These are phyloP conservation scores for Podospora tetraspora DNA, from an alignment of 495 filamentous ascomycete species.

Conservation along the genomic window DNA sequence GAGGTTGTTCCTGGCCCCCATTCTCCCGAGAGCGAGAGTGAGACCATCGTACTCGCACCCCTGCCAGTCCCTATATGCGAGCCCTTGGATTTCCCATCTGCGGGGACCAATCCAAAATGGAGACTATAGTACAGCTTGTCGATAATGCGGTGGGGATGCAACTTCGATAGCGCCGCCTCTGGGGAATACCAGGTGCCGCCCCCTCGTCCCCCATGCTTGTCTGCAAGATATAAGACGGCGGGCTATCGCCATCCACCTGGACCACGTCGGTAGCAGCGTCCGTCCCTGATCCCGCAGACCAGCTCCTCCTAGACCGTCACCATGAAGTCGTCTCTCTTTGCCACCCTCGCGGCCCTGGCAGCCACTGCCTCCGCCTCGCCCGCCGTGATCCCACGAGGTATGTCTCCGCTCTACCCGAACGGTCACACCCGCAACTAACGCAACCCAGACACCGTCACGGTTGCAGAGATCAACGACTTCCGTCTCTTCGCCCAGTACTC, in stretches of 20 bases:
- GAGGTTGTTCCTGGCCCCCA: background rate
- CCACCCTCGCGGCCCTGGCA: background rate
- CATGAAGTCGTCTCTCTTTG: slow-evolving; percentile 8
- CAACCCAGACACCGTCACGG: slow-evolving; percentile 23
- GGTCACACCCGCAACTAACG: background rate
- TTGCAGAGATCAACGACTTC: slow-evolving; percentile 44
- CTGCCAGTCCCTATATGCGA: background rate
- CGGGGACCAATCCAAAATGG: background rate
- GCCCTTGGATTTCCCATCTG: background rate
- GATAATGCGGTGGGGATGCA: background rate
- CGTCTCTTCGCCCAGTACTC: slow-evolving; percentile 65
- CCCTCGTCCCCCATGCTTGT: background rate
- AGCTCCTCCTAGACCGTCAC: background rate
- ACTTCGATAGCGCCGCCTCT: background rate
- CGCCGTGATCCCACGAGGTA: background rate
- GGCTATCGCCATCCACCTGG: background rate
- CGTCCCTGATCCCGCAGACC: background rate
- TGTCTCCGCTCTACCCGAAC: too few species aligned
- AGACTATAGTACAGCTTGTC: slow-evolving; percentile 2
- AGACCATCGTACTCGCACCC: slow-evolving; percentile 1
- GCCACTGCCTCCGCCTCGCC: background rate
- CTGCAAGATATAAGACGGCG: background rate
- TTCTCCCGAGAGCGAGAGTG: background rate
- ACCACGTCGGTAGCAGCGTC: background rate
- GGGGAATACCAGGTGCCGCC: background rate